Conservation (phyloP, 2,329 filamentous ascomycete species). For the Hymenoscyphus salicellus region DNA sequence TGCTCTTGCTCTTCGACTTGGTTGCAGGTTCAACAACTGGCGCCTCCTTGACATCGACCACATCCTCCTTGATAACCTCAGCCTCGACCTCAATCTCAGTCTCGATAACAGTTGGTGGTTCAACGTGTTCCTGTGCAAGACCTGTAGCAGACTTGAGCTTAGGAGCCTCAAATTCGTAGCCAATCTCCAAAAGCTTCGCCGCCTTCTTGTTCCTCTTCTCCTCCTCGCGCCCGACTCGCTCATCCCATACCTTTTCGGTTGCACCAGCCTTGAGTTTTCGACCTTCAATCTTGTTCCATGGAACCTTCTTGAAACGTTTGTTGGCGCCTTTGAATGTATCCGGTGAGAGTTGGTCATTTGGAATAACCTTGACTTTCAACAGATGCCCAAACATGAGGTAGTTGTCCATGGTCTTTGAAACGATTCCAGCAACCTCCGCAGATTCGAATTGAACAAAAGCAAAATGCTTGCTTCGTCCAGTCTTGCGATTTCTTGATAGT, state of each 20-base stretch:
- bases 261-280: conserved; percentile 69
- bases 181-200: conserved; percentile 73
- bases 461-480: conserved; percentile 87
- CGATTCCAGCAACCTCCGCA: conserved; percentile 80
- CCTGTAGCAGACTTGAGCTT: conserved; percentile 62
- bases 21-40: conserved; percentile 10
- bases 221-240: conserved; percentile 70
- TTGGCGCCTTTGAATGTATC: conserved; percentile 89
- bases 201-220: conserved; percentile 65
- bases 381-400: conserved; percentile 95
- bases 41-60: conserved; percentile 24
- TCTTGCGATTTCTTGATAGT: conserved; percentile 87
- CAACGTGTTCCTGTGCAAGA: conserved; percentile 43
- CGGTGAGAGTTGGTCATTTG: conserved; percentile 72
- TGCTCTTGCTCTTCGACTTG: conserved; percentile 13
- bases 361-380: conserved; percentile 78
- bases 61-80: neutral
- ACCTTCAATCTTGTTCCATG: conserved; percentile 83
- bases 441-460: conserved; percentile 87
- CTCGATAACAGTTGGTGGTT: conserved; percentile 27
- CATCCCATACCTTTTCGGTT: conserved; percentile 73
- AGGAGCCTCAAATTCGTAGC: conserved; percentile 79
- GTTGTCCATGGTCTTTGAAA: conserved; percentile 94
- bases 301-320: conserved; percentile 81
- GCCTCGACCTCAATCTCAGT: conserved; percentile 32